Base-by-base conservation (phyloP, 2,329 filamentous ascomycete species). In the Pseudogymnoascus sp. region DNA sequence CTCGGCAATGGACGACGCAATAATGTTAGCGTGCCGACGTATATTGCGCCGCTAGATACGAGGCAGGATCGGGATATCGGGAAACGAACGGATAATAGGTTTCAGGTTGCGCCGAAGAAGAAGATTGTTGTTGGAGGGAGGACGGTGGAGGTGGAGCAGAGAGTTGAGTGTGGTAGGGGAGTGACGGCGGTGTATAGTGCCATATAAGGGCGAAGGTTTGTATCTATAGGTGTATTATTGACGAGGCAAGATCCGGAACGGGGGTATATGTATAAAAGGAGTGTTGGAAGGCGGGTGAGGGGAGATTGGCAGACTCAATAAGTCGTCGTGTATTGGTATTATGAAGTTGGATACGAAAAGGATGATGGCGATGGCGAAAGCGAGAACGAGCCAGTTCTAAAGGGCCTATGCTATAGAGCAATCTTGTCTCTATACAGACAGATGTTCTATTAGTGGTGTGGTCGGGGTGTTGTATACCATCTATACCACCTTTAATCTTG, bases 1-100 rank as follows among this genome's bases (percentile, higher is more conserved):
- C 83, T 99, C 25, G 94, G 94, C 11, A 97, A 89, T 0, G 92
- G 94, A 28, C 95, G 89, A 79, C 80, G 93, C 65, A 94, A 85
- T 70, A 97, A 97, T 71, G 72, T 89, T 8, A 84, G 84, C 60
- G 80, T 82, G 11, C 94, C 94, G 1, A 80, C 82, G 1, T 93
- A 96, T 72, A 91, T 97, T 61, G 84, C 85, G 33, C 88, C 91
- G 12, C 75, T 93, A 42, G 91, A 96, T 65, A 76, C 79, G 11
- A 82, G 82, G 58, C 82, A 80, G 0, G 88, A 88, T 68, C 80
- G 81, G 63, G 80, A 83, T 69, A 81, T 83, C 65, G 81, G 83
- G 7, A 82, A 85, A 61, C 82, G 81, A 64, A 88, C 91, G 67
- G 81, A 86, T 70, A 85, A 92, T 72, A 80, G 92, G 36, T 85